Evolutionary conservation across 495 filamentous ascomycete species (phyloP), one percentile per base, ranked within the genome.

Genomic region (Xylaria longipes): DNA sequence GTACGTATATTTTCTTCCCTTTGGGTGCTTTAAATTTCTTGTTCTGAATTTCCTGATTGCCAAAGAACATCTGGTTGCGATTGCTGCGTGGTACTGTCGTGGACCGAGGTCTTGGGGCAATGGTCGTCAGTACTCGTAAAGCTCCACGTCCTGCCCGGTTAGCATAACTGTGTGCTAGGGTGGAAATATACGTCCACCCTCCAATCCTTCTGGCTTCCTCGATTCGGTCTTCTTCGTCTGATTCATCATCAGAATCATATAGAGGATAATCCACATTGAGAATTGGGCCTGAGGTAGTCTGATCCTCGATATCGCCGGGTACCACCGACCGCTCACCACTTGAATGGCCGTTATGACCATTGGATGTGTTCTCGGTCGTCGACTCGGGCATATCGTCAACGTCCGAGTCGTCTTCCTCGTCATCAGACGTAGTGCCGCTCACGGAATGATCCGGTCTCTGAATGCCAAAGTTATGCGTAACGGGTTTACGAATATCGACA

Each of bases 401-500:
- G 6, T 89, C 85, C 37, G 85, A 85, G 43, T 91, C 88, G 45
- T 83, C 82, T 60, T 92, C 91, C 1, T 91, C 88, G 52, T 90
- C 85, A 48, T 93, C 93, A 62, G 95, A 93, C 35, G 91, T 93
- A 12, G 92, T 94, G 27, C 91, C 93, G 37, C 90, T 86, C 29
- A 89, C 91, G 62, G 91, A 94, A 22, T 93, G 88, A 17, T 87
- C 87, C 1, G 91, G 91, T 39, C 95, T 86, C 74, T 92, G 88
- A 75, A 99, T 98, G 71, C 96, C 96, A 76, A 97, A 98, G 67
- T 89, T 87, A 71, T 93, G 93, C 0, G 89, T 92, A 22, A 88
- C 86, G 0, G 96, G 94, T 82, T 99, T 99, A 72, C 95, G 92
- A 78, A 99, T 99, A 76, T 99, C 96, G 50, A 94, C 89, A 73